These are phyloP conservation scores for Verticillium nubilum DNA, from an alignment of 2,329 filamentous ascomycete species.

Conservation along the genomic window DNA sequence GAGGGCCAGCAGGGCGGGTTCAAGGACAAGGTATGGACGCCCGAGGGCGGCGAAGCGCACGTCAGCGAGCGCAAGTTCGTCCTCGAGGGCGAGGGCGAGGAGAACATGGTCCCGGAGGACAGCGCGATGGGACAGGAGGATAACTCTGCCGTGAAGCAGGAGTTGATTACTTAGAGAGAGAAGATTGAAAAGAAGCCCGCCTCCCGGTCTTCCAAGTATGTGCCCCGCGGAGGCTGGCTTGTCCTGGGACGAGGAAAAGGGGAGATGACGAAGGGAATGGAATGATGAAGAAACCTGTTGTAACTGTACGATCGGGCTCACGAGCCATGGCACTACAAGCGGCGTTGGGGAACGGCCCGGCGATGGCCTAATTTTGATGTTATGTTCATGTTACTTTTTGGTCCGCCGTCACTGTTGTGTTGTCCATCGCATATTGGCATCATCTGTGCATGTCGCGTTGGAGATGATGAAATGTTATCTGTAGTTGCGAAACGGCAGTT, in stretches of 20 bases:
- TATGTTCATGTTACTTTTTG: neutral
- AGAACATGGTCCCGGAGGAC: conserved; percentile 61
- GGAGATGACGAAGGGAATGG: neutral
- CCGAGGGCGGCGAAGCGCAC: conserved; percentile 53
- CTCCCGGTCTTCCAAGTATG: neutral
- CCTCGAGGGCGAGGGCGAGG: conserved; percentile 59
- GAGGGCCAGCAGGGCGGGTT: conserved; percentile 84
- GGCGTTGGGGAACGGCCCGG: neutral
- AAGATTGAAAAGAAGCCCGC: no score
- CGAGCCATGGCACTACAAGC: neutral
- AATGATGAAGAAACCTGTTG: neutral
- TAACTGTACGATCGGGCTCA: neutral
- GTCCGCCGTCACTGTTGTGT: neutral
- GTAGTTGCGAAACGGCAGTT: no score
- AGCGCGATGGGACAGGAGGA: conserved; percentile 30
- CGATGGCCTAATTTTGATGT: neutral
- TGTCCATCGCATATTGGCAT: neutral
- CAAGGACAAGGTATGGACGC: conserved; percentile 87
- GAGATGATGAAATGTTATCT: no score
- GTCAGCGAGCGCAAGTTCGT: conserved; percentile 88
- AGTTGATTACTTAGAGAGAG: conserved; percentile 25
- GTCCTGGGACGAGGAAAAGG: neutral
- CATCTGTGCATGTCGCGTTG: neutral
- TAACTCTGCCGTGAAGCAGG: conserved; percentile 23
- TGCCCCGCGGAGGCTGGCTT: no score